A percentile compares a stretch with the other conserved stretches of the same genome.
phyloP scores from a whole-genome alignment of 345 rosid species.

The Eucalyptus melliodora region DNA sequence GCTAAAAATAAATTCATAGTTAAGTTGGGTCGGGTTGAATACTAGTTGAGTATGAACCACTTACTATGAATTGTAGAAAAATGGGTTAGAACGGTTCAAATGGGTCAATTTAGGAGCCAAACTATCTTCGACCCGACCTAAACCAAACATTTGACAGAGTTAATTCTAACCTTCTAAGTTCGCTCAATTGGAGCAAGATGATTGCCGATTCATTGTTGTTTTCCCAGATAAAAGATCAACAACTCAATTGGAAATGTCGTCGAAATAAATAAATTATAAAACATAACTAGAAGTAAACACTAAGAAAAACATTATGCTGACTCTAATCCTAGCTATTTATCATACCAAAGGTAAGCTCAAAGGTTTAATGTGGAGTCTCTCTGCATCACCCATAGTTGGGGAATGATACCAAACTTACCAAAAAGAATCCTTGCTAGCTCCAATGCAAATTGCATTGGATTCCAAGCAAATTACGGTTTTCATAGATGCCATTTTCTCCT shows the following conservation, averaged over 20 bases:
- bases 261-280: background rate
- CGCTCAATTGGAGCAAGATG: background rate
- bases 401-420: background rate
- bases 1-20: background rate
- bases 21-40: background rate
- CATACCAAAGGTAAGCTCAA: background rate
- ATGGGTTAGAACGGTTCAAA: background rate
- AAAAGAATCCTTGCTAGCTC: background rate
- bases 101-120: background rate
- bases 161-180: background rate
- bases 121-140: background rate
- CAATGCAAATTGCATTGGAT: background rate
- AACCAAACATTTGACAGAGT: background rate
- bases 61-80: background rate
- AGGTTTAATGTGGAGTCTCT: background rate
- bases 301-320: background rate
- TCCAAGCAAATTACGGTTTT: background rate
- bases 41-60: background rate
- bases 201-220: fast-evolving
- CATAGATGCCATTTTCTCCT: background rate
- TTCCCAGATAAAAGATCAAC: background rate
- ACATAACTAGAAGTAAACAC: background rate
- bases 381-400: background rate
- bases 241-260: background rate
- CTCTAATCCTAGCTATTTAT: background rate